Conservation (phyloP, 495 filamentous ascomycete species). For the Terfezia boudieri region DNA sequence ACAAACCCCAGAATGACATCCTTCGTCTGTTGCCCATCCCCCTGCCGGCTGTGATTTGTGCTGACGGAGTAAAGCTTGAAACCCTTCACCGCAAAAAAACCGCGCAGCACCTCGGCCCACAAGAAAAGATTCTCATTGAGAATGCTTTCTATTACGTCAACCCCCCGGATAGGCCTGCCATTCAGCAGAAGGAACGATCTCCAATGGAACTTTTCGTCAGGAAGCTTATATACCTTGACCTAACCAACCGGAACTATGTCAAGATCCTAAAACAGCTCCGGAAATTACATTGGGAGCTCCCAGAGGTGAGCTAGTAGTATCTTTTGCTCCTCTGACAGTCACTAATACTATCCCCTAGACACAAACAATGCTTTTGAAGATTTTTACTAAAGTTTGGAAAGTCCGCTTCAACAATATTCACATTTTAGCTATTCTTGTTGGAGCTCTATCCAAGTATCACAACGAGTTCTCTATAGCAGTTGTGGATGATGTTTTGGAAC, state of each 20-base stretch:
- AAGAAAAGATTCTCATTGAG: constrained; percentile 94
- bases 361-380: constrained; percentile 50
- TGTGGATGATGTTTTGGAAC: constrained; percentile 76
- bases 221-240: constrained; percentile 71
- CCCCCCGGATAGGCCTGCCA: constrained; percentile 77
- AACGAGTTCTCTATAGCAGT: constrained; percentile 69
- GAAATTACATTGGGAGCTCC: constrained; percentile 92
- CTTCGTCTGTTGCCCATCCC: constrained; percentile 25
- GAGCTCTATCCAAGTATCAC: constrained; percentile 74
- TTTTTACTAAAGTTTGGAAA: constrained; percentile 88
- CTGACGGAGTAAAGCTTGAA: constrained; percentile 30
- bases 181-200: constrained; percentile 86
- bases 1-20: constrained; percentile 79
- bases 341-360: background rate
- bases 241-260: constrained; percentile 84
- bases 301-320: constrained; percentile 32
- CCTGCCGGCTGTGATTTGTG: no score
- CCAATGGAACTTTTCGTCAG: constrained; percentile 82
- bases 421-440: constrained; percentile 75
- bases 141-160: constrained; percentile 98
- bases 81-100: constrained; percentile 89
- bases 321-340: background rate
- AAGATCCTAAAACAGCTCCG: constrained; percentile 82
- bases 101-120: constrained; percentile 80
- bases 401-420: constrained; percentile 97